Conservation (phyloP, 805 yeast species). For the Candida corydali region DNA sequence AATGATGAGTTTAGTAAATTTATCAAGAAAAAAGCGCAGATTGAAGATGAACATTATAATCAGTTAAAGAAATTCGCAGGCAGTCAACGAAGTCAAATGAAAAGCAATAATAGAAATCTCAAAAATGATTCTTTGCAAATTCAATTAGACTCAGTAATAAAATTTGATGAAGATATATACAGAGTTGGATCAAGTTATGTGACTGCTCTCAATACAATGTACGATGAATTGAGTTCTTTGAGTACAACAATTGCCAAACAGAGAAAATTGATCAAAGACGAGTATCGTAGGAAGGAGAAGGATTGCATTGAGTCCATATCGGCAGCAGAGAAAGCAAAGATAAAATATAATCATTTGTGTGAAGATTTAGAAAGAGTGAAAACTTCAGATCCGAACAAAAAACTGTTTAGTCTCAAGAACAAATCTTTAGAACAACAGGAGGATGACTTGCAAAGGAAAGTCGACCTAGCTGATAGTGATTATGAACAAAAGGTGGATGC, state of each 20-base stretch:
- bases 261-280: slow-evolving; percentile 78
- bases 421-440: slow-evolving; percentile 84
- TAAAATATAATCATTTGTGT: slow-evolving; percentile 68
- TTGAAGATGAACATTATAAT: slow-evolving; percentile 73
- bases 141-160: slow-evolving; percentile 65
- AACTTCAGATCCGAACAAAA: slow-evolving; percentile 78
- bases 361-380: slow-evolving; percentile 82
- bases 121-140: slow-evolving; percentile 63
- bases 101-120: slow-evolving; percentile 34
- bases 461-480: slow-evolving; percentile 81
- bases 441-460: slow-evolving; percentile 78
- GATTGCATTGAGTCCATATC: slow-evolving; percentile 78
- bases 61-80: slow-evolving; percentile 71
- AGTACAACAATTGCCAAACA: slow-evolving; percentile 64
- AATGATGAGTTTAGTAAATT: slow-evolving; percentile 83
- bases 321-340: slow-evolving; percentile 85
- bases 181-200: slow-evolving; percentile 74
- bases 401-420: slow-evolving; percentile 74
- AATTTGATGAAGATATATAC: slow-evolving; percentile 69
- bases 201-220: slow-evolving; percentile 76
- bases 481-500: slow-evolving; percentile 72
- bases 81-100: slow-evolving; percentile 47
- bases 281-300: slow-evolving; percentile 75
- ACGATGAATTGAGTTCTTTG: slow-evolving; percentile 75
- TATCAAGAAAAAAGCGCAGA: slow-evolving; percentile 69